phyloP scores from a whole-genome alignment of 1,139 yeast genomes.

The Geotrichum europaeum region DNA sequence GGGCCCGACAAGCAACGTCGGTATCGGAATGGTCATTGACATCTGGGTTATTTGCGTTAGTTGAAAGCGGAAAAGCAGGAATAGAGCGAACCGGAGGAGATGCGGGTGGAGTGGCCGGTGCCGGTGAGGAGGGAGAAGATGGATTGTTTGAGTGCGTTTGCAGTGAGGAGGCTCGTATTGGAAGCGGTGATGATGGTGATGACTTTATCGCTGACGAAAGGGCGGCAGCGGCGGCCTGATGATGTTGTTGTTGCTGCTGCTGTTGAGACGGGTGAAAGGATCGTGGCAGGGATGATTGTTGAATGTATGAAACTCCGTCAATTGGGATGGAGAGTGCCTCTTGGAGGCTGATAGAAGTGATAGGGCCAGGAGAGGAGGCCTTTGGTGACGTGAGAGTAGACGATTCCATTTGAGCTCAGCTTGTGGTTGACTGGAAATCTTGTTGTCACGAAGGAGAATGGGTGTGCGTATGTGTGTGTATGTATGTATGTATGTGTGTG shows the following conservation, averaged over 20 bases:
- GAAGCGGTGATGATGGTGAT: conserved; percentile 4
- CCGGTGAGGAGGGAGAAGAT: conserved; percentile 16
- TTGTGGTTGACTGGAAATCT: neutral
- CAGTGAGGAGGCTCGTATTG: conserved; percentile 7
- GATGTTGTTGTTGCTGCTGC: neutral
- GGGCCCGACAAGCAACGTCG: conserved; percentile 4
- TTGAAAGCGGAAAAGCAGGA: conserved; percentile 4
- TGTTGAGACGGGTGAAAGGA: neutral
- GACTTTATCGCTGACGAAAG: neutral
- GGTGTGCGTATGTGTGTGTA: neutral
- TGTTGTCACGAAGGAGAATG: neutral
- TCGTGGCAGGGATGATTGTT: neutral
- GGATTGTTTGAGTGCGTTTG: neutral
- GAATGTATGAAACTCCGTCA: conserved; percentile 13
- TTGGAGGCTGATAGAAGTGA: neutral
- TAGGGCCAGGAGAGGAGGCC: neutral
- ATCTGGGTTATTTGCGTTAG: neutral
- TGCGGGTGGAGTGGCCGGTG: conserved; percentile 20
- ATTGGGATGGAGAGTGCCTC: conserved; percentile 10
- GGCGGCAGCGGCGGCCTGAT: neutral
- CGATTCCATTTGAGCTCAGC: neutral
- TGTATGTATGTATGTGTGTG: too few species aligned
- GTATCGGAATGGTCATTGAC: neutral
- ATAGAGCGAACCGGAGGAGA: conserved; percentile 15
- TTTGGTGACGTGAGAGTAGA: neutral